A percentile compares a stretch with the other conserved stretches of the same genome.
These are phyloP conservation scores for Dinochytrium kinnereticum DNA, from an alignment of 371 early-diverging fungal genomes.

Conservation along the genomic window DNA sequence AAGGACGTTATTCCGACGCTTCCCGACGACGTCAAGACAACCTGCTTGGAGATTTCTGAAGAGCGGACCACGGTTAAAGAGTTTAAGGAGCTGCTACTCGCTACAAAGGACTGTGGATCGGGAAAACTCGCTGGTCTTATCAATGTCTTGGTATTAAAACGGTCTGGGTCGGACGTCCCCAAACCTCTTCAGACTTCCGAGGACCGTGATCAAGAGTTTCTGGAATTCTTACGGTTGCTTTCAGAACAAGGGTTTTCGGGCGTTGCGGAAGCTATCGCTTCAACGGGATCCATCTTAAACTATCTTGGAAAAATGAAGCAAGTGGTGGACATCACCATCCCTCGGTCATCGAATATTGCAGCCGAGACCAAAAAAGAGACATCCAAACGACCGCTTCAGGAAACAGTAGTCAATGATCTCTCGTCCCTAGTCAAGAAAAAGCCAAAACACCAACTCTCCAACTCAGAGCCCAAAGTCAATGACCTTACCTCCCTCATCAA, in stretches of 20 bases:
- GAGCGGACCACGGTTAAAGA: constrained; percentile 53
- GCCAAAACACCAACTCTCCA: too few relatives aligned
- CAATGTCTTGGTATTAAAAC: neutral
- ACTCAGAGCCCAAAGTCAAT: too few relatives aligned
- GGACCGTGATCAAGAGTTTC: neutral
- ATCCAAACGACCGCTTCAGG: neutral
- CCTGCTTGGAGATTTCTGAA: constrained; percentile 52
- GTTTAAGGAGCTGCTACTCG: constrained; percentile 68
- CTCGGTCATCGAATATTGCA: too few relatives aligned
- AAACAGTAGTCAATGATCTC: neutral
- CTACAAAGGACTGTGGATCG: constrained; percentile 78
- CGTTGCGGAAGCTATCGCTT: neutral
- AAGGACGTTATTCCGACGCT: constrained; percentile 69
- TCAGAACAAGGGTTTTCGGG: neutral
- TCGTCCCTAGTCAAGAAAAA: neutral
- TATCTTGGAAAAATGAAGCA: neutral
- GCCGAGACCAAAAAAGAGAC: neutral
- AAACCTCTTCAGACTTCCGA: neutral
- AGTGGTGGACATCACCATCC: neutral
- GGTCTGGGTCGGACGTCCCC: neutral
- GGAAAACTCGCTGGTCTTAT: constrained; percentile 74
- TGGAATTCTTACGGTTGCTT: neutral
- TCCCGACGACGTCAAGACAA: constrained; percentile 80
- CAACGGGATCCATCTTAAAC: neutral
- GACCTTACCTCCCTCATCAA: neutral